Conservation (phyloP, 1,284 basidiomycete species). For the Farysia itapuensis region DNA sequence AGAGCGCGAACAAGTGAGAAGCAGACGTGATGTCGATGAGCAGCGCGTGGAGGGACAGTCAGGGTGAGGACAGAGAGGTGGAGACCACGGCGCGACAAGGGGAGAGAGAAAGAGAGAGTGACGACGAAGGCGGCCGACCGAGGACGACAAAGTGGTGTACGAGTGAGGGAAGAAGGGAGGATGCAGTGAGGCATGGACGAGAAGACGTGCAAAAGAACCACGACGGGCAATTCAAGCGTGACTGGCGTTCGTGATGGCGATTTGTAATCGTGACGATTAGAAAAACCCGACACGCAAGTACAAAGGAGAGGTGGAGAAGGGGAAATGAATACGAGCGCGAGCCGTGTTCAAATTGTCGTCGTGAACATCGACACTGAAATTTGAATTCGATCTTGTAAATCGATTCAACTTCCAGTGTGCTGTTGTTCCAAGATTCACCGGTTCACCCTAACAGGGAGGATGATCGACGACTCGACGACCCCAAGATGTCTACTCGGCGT, state of each 20-base stretch:
- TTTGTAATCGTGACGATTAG: neutral
- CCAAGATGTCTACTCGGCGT: too few relatives aligned
- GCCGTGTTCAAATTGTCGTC: neutral
- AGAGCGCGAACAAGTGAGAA: too few relatives aligned
- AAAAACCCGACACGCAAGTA: slow-evolving; percentile 1
- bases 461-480: too few relatives aligned
- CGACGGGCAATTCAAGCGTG: neutral
- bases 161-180: neutral
- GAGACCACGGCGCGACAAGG: neutral
- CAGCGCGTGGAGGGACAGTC: neutral
- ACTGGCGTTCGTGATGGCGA: slow-evolving; percentile 1
- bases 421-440: too few relatives aligned
- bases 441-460: too few relatives aligned
- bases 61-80: neutral
- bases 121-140: neutral
- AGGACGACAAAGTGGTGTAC: neutral
- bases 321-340: neutral
- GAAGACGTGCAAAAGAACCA: neutral
- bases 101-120: neutral
- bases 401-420: too few relatives aligned
- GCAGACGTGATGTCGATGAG: too few relatives aligned
- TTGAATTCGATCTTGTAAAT: neutral
- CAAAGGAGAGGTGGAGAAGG: neutral
- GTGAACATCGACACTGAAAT: slow-evolving; percentile 1
- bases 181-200: neutral